phyloP scores from a whole-genome alignment of 192 early-diverging fungal genomes.

The Helicostylum pulchrum region DNA sequence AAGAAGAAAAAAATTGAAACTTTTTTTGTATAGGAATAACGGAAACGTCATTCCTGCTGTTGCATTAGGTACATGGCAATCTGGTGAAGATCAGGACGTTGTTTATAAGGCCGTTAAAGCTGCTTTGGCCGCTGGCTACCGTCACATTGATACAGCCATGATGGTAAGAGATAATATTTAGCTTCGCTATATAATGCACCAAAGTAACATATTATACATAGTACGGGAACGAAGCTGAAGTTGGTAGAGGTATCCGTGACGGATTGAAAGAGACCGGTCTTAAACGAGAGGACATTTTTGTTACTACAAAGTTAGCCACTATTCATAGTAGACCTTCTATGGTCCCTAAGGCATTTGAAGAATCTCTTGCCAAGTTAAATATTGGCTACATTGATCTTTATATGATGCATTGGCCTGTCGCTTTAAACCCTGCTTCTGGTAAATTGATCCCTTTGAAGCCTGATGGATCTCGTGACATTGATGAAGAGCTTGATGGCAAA shows the following conservation, averaged over 20 bases:
- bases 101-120: conserved; percentile 61
- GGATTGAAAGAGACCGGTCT: conserved; percentile 35
- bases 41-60: conserved; percentile 58
- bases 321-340: conserved; percentile 52
- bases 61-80: conserved; percentile 58
- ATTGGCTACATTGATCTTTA: conserved; percentile 83
- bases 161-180: conserved; percentile 15
- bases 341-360: conserved; percentile 57
- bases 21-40: conserved; percentile 36
- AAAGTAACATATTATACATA: conserved; percentile 13
- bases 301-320: conserved; percentile 69
- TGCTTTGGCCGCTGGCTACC: conserved; percentile 66
- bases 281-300: conserved; percentile 70
- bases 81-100: conserved; percentile 35
- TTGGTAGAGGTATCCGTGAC: conserved; percentile 71
- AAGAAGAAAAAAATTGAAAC: background rate
- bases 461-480: conserved; percentile 34
- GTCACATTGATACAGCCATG: conserved; percentile 57
- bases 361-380: conserved; percentile 66
- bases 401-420: conserved; percentile 44
- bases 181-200: background rate
- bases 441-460: conserved; percentile 22
- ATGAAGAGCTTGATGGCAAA: conserved; percentile 42
- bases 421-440: conserved; percentile 31
- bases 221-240: conserved; percentile 77